These are phyloP conservation scores for Botryobasidium botryosum DNA, from an alignment of 768 basidiomycete genomes.

Conservation along the genomic window DNA sequence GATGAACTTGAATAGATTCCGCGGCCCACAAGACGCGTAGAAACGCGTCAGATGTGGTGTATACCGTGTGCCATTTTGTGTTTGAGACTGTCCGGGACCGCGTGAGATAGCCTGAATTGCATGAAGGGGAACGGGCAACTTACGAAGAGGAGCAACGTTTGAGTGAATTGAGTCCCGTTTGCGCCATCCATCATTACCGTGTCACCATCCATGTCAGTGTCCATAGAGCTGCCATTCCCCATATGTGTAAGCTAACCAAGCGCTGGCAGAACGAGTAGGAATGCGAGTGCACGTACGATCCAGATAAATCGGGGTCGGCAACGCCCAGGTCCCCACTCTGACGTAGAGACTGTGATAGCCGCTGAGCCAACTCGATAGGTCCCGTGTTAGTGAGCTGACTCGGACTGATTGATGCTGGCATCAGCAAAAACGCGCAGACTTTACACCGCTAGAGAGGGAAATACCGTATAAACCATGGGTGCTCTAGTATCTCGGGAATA, in stretches of 20 bases:
- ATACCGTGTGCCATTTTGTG: slow-evolving; percentile 55
- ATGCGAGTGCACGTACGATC: background rate
- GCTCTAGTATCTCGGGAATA: slow-evolving; percentile 34
- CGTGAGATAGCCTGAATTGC: background rate
- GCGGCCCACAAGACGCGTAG: slow-evolving; percentile 44
- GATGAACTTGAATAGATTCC: slow-evolving; percentile 34
- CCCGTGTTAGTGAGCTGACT: slow-evolving; percentile 48
- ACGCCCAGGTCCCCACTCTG: slow-evolving; percentile 58
- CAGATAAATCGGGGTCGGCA: slow-evolving; percentile 9
- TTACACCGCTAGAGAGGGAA: background rate
- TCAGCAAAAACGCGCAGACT: slow-evolving; percentile 5
- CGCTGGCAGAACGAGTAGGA: background rate
- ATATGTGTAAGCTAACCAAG: background rate
- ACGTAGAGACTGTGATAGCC: slow-evolving; percentile 50
- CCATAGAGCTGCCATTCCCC: too few relatives aligned
- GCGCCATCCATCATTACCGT: slow-evolving; percentile 37
- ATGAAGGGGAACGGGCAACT: slow-evolving; percentile 17
- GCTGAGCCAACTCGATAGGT: slow-evolving; percentile 40
- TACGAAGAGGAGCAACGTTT: slow-evolving; percentile 67
- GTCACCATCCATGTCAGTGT: slow-evolving; percentile 42
- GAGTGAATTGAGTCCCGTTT: slow-evolving; percentile 54
- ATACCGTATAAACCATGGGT: slow-evolving; percentile 65
- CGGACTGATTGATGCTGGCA: slow-evolving; percentile 27
- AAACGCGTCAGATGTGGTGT: slow-evolving; percentile 67
- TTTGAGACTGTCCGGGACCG: slow-evolving; percentile 45